These are phyloP conservation scores for Microthyrium microscopicum DNA, from an alignment of 2,329 filamentous ascomycete species.

Conservation along the genomic window DNA sequence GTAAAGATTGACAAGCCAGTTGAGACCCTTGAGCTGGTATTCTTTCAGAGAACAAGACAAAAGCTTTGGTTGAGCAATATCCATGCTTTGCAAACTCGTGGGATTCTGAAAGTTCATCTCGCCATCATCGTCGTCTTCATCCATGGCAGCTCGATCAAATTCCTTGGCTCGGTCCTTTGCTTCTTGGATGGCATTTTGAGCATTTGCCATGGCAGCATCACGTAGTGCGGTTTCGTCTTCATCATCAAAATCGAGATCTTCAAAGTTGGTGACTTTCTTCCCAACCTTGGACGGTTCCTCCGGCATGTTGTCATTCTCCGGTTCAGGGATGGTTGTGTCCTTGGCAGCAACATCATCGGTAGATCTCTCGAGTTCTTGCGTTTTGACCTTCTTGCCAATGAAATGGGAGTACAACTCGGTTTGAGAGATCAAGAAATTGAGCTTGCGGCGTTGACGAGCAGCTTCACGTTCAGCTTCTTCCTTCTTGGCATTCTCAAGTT, in stretches of 20 bases:
- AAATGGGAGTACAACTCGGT: constrained; percentile 98
- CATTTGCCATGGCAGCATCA: constrained; percentile 82
- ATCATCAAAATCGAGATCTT: constrained; percentile 88
- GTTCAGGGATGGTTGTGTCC: constrained; percentile 32
- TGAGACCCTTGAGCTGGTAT: constrained; percentile 97
- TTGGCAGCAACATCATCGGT: constrained; percentile 58
- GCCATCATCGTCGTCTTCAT: constrained; percentile 48
- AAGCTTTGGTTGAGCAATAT: constrained; percentile 87
- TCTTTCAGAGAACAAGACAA: constrained; percentile 91
- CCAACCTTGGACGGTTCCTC: constrained; percentile 20
- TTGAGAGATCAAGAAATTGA: constrained; percentile 98
- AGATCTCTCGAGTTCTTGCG: constrained; percentile 79
- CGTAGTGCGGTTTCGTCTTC: constrained; percentile 74
- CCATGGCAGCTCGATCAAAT: constrained; percentile 52
- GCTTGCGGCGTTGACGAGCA: constrained; percentile 91
- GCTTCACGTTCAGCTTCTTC: constrained; percentile 95
- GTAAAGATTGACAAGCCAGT: constrained; percentile 97
- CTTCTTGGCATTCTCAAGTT: constrained; percentile 90
- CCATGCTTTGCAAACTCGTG: constrained; percentile 81
- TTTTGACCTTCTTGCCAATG: constrained; percentile 98
- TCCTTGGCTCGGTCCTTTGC: constrained; percentile 83
- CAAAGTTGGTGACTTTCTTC: constrained; percentile 76
- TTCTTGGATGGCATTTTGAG: constrained; percentile 86
- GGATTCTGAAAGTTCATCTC: constrained; percentile 99
- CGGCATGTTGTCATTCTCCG: constrained; percentile 31